Conservation (phyloP, 148 eudicot species). For the Chenopodium berlandieri region DNA sequence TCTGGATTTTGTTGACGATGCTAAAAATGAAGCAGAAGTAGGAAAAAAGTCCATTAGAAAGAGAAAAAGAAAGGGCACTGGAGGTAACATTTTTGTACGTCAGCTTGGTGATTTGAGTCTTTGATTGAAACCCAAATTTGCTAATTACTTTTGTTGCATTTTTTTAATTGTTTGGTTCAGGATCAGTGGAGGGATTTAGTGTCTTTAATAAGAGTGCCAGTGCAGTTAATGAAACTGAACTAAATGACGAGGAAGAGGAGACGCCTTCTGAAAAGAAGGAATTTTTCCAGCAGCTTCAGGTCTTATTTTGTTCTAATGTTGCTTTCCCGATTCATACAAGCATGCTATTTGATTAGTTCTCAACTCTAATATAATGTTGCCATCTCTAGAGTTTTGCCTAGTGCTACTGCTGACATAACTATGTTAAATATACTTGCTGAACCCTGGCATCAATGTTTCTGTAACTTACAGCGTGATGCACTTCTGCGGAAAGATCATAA, state of each 20-base stretch:
- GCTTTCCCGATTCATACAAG: not conserved
- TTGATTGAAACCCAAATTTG: not conserved
- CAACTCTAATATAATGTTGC: not conserved
- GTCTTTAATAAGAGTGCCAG: constrained; percentile 68
- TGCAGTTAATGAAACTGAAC: constrained; percentile 31
- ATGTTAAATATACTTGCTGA: not conserved
- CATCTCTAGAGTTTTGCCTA: not conserved
- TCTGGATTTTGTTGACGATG: constrained; percentile 24
- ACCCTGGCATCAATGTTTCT: constrained; percentile 10
- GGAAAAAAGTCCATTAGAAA: constrained; percentile 41
- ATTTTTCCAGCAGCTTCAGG: constrained; percentile 72
- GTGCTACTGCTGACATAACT: not conserved
- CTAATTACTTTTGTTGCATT: not conserved
- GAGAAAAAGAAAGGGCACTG: constrained; percentile 66
- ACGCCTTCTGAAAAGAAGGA: constrained; percentile 50
- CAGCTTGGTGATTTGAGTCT: not conserved
- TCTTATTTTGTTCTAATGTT: constrained; percentile 18
- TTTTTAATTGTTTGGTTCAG: constrained; percentile 23
- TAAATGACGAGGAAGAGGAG: constrained; percentile 33
- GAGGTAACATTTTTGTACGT: constrained; percentile 37
- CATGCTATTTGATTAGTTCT: not conserved
- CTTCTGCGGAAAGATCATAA: constrained; percentile 65
- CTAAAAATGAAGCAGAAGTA: constrained; percentile 29
- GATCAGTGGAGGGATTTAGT: constrained; percentile 73
- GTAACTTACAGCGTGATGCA: constrained; percentile 59